These are phyloP conservation scores for Leccinum variicolor DNA, from an alignment of 768 basidiomycete species.

Conservation along the genomic window DNA sequence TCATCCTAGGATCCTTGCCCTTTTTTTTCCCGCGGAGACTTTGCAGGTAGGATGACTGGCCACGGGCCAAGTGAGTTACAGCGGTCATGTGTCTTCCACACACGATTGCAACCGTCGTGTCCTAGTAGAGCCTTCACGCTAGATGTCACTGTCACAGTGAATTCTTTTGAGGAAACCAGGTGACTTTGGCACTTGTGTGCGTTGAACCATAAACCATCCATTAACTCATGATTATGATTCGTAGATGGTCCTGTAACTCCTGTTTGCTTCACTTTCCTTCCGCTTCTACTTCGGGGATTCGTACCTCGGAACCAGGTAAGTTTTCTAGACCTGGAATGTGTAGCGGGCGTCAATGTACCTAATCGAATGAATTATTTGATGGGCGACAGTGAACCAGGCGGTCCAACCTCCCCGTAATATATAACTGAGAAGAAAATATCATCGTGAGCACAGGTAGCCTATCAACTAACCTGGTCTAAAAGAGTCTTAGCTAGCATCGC, in stretches of 20 bases:
- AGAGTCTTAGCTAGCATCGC: not conserved
- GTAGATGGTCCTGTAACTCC: not conserved
- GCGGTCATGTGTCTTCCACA: too few species aligned
- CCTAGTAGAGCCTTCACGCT: too few species aligned
- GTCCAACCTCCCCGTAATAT: not conserved
- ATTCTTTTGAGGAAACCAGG: too few species aligned
- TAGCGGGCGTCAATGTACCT: too few species aligned
- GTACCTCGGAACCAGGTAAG: not conserved
- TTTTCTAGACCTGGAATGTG: not conserved
- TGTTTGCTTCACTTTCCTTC: not conserved
- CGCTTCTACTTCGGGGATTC: not conserved
- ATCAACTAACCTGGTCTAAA: not conserved
- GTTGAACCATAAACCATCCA: not conserved
- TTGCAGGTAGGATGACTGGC: not conserved
- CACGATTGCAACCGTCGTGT: too few species aligned
- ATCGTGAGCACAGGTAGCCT: not conserved
- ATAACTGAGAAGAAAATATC: not conserved
- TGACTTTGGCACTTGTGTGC: too few species aligned
- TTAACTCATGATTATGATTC: not conserved
- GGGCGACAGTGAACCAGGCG: not conserved
- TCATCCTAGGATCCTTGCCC: not conserved
- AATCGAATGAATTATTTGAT: too few species aligned
- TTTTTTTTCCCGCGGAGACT: not conserved
- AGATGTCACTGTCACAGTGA: too few species aligned
- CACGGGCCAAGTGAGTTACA: too few species aligned